Conservation (phyloP, 2,329 filamentous ascomycete genomes). For the Diatrype stigma region DNA sequence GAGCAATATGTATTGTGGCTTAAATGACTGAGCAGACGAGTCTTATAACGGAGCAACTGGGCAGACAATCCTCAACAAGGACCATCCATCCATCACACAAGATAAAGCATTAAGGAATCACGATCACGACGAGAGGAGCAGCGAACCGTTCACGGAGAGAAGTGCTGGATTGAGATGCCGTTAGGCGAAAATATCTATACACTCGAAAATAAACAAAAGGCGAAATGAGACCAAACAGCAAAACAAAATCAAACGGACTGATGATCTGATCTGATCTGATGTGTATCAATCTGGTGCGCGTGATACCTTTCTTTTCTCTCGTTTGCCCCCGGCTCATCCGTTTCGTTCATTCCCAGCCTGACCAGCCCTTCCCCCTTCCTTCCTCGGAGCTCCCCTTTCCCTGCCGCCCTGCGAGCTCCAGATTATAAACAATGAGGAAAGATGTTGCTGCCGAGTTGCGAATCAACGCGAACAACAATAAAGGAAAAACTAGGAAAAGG, state of each 20-base stretch:
- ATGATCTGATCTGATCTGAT: too few relatives aligned
- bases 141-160: slow-evolving; percentile 12
- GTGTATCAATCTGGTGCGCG: slow-evolving; percentile 26
- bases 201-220: slow-evolving; percentile 19
- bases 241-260: slow-evolving; percentile 10
- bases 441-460: background rate
- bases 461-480: background rate
- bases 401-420: slow-evolving; percentile 19
- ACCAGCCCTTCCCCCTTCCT: slow-evolving; percentile 12
- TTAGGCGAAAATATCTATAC: slow-evolving; percentile 23
- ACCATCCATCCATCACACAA: too few relatives aligned
- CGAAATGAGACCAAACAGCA: background rate
- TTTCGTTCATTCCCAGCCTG: slow-evolving; percentile 10
- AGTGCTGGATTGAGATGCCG: slow-evolving; percentile 18
- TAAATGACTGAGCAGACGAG: too few relatives aligned
- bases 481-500: slow-evolving; percentile 9
- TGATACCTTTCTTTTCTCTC: slow-evolving; percentile 11
- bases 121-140: background rate
- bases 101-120: too few relatives aligned
- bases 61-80: too few relatives aligned
- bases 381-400: slow-evolving; percentile 8
- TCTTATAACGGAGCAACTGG: too few relatives aligned
- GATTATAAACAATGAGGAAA: slow-evolving; percentile 19
- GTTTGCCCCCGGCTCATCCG: slow-evolving; percentile 6
- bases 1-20: too few relatives aligned